Evolutionary conservation across 768 basidiomycete genomes (phyloP).

Genomic region (Psilocybe azurescens): DNA sequence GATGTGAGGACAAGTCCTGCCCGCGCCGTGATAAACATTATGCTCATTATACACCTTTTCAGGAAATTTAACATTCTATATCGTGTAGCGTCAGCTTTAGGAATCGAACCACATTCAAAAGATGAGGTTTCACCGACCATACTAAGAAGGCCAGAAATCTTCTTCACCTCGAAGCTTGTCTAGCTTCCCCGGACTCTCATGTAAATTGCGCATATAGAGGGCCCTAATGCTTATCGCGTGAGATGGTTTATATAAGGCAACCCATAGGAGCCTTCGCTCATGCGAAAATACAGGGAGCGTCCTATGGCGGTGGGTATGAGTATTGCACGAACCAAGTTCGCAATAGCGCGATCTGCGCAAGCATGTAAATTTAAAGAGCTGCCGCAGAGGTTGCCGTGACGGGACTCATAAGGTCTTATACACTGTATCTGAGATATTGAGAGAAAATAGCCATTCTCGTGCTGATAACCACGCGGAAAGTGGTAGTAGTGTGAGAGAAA

Average conservation of each 20-base stretch:
- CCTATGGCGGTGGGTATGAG: slow-evolving; percentile 6
- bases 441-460: neutral
- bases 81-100: neutral
- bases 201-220: slow-evolving; percentile 11
- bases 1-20: neutral
- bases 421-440: neutral
- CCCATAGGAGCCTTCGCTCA: neutral
- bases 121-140: slow-evolving; percentile 1
- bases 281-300: slow-evolving; percentile 1
- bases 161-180: neutral
- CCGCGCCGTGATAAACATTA: neutral
- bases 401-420: neutral
- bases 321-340: neutral
- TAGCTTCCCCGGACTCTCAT: neutral
- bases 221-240: slow-evolving; percentile 23
- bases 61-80: neutral
- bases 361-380: neutral
- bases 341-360: neutral
- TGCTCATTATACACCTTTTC: neutral
- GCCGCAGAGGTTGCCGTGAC: neutral
- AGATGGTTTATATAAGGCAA: slow-evolving; percentile 6
- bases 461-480: slow-evolving; percentile 3
- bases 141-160: neutral
- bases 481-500: slow-evolving; percentile 1
- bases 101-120: neutral